Evolutionary conservation across 2,329 filamentous ascomycete species (phyloP), one percentile per base, ranked within the genome.

Genomic region (Myriosclerotinia scirpicola): DNA sequence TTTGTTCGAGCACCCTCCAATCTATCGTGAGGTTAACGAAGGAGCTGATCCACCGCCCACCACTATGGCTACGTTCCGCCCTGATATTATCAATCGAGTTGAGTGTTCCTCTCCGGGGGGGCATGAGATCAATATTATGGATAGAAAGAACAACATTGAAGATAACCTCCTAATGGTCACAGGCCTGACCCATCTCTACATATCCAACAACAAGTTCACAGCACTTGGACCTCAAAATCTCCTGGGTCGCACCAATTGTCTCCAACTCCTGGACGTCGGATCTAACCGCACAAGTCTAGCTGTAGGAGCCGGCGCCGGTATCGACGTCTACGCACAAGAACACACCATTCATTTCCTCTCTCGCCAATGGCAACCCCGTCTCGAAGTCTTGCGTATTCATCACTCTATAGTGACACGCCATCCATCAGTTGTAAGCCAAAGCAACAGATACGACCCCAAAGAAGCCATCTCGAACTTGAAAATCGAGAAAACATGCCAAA

Each of bases 361-460:
- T 11, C 66, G 48, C 7, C 14, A 50, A 9, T 50, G 30, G 15
- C 54, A 42, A 30, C 52, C 63, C 36, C 84, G 84, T 69, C 77
- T 88, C 5, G 81, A 82, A 42, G 77, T 77, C 1, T 75, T 88
- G 1, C 81, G 82, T 15, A 77, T 87, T 7, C 86, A 89, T 62
- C 86, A 89, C 73, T 88, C 85, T 0, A 70, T 87, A 2, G 80
- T 88, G 7, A 89, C 86, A 0, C 80, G 81, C 52, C 78, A 85
- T 11, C 83, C 82, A 2, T 81, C 81, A 0, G 56, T 72, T n/a
- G n/a, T 65, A 14, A 52, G 54, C 5, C 48, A 22, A 17, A 54
- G 50, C n/a, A 54, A 53, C 44, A n/a, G 20, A 30, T 38, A 61
- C 40, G 26, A 60, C 44, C 15, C 22, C n/a, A 15, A 48, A 54